Conservation (phyloP, 352 stramenopile species). For the Phytophthora cajani region DNA sequence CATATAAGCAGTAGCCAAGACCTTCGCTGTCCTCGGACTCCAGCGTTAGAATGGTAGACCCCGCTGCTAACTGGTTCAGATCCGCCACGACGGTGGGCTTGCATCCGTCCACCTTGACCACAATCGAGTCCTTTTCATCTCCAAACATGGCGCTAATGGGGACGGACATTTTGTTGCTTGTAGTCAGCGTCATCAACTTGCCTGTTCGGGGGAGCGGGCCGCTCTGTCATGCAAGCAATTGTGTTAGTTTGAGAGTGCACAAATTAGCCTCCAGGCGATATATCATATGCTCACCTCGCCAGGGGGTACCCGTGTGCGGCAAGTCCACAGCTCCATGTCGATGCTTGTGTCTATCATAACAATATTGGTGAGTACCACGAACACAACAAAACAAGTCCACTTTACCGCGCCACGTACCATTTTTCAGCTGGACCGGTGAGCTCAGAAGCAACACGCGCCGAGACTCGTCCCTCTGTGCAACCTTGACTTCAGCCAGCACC, state of each 20-base stretch:
- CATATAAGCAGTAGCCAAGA: slow-evolving; percentile 85
- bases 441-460: slow-evolving; percentile 83
- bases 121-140: slow-evolving; percentile 78
- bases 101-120: slow-evolving; percentile 87
- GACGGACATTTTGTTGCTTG: slow-evolving; percentile 85
- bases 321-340: slow-evolving; percentile 86
- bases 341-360: slow-evolving; percentile 64
- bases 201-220: slow-evolving; percentile 44
- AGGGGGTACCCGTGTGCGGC: slow-evolving; percentile 50
- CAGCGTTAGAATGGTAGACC: slow-evolving; percentile 74
- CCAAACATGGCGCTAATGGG: slow-evolving; percentile 84
- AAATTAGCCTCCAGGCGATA: neutral
- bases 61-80: slow-evolving; percentile 63
- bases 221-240: slow-evolving; percentile 30
- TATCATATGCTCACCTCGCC: slow-evolving; percentile 50
- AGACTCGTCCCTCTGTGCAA: slow-evolving; percentile 86
- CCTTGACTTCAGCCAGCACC: slow-evolving; percentile 88
- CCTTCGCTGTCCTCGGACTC: slow-evolving; percentile 64
- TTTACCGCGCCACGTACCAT: slow-evolving; percentile 50
- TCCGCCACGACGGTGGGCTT: slow-evolving; percentile 85
- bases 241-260: slow-evolving; percentile 1
- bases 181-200: slow-evolving; percentile 59
- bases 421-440: slow-evolving; percentile 90
- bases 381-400: neutral
- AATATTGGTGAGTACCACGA: neutral